phyloP scores from a whole-genome alignment of 257 asterid species.

The Solanum dulcamara region DNA sequence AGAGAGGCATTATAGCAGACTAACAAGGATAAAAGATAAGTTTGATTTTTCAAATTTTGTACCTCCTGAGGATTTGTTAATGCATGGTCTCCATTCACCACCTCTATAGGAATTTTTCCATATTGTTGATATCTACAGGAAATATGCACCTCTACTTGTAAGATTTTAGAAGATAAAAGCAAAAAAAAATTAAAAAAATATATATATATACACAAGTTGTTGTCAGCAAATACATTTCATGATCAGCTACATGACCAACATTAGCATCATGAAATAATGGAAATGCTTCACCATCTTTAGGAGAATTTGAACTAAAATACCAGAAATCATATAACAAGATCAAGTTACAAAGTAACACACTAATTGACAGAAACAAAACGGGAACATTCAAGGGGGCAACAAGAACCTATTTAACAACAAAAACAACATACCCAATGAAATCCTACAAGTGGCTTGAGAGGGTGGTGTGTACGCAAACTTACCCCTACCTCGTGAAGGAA shows the following conservation, averaged over 20 bases:
- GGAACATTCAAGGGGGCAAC: neutral
- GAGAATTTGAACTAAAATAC: neutral
- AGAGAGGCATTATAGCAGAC: neutral
- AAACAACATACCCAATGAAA: neutral
- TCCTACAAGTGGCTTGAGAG: neutral
- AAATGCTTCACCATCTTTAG: neutral
- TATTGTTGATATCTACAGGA: conserved; percentile 67
- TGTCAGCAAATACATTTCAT: neutral
- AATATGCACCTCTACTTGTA: neutral
- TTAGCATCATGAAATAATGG: neutral
- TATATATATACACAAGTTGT: neutral
- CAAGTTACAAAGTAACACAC: neutral
- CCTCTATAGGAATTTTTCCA: conserved; percentile 85
- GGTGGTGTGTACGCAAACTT: neutral
- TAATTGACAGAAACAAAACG: neutral
- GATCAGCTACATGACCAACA: neutral
- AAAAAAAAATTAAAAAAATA: neutral
- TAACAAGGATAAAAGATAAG: neutral
- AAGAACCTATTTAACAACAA: neutral
- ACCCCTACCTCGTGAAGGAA: neutral
- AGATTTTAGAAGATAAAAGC: conserved; percentile 7
- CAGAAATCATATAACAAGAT: neutral
- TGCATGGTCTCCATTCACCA: conserved; percentile 92
- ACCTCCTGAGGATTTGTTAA: conserved; percentile 69
- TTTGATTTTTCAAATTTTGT: conserved; percentile 5